These are phyloP conservation scores for Phytopythium helicoides DNA, from an alignment of 352 stramenopile genomes.

Conservation along the genomic window DNA sequence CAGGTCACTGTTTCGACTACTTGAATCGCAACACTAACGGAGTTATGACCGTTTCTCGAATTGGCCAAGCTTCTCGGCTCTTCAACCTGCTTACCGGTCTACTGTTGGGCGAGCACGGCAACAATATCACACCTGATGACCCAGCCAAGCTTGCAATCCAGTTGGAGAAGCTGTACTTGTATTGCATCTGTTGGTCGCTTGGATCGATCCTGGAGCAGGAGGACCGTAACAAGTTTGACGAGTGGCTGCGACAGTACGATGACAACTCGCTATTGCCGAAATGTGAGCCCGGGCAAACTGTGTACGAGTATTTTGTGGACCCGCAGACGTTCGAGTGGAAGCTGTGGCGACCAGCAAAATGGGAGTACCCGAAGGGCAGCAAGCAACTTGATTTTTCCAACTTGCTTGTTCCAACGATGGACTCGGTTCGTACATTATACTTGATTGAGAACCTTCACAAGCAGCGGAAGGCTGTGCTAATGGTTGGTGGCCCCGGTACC, in stretches of 20 bases:
- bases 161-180: constrained; percentile 96
- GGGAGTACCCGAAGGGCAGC: constrained; percentile 93
- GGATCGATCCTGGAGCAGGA: constrained; percentile 96
- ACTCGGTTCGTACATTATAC: constrained; percentile 95
- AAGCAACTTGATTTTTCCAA: constrained; percentile 97
- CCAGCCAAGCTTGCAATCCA: constrained; percentile 67
- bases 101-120: constrained; percentile 80
- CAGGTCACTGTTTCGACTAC: constrained; percentile 96
- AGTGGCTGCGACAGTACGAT: constrained; percentile 93
- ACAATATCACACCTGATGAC: constrained; percentile 56
- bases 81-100: constrained; percentile 92
- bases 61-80: constrained; percentile 78
- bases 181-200: constrained; percentile 96
- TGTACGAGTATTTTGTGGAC: constrained; percentile 95
- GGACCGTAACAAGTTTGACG: constrained; percentile 95
- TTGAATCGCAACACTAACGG: constrained; percentile 92
- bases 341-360: constrained; percentile 93
- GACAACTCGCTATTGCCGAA: constrained; percentile 91
- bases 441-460: constrained; percentile 92
- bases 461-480: constrained; percentile 93
- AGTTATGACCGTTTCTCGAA: constrained; percentile 93
- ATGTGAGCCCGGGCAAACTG: constrained; percentile 82
- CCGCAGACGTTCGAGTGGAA: constrained; percentile 93
- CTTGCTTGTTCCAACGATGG: constrained; percentile 98
- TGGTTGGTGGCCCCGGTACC: constrained; percentile 96